These are phyloP conservation scores for Calonectria pseudoturangicola DNA, from an alignment of 2,329 filamentous ascomycete species.

Conservation along the genomic window DNA sequence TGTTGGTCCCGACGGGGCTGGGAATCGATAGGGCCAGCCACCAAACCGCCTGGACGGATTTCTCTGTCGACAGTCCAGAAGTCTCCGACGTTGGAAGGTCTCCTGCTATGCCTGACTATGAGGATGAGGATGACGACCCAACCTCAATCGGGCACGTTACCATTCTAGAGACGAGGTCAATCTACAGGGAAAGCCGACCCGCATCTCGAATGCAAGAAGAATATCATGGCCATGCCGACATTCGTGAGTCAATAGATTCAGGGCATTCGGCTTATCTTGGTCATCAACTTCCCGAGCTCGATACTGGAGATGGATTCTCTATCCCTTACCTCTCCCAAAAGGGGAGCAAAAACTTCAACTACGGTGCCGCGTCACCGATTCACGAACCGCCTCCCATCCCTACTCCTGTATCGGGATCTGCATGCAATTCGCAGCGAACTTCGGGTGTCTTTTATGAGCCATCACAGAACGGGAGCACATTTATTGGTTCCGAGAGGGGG, in stretches of 20 bases:
- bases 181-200: slow-evolving; percentile 51
- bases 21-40: slow-evolving; percentile 71
- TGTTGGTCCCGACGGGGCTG: slow-evolving; percentile 68
- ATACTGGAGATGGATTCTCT: slow-evolving; percentile 70
- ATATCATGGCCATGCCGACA: slow-evolving; percentile 45
- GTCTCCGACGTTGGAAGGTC: slow-evolving; percentile 57
- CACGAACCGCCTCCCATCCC: slow-evolving; percentile 73
- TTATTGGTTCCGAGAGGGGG: slow-evolving; percentile 65
- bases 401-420: slow-evolving; percentile 57
- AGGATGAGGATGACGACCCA: slow-evolving; percentile 52
- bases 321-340: slow-evolving; percentile 67
- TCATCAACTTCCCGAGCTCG: slow-evolving; percentile 69
- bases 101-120: slow-evolving; percentile 53
- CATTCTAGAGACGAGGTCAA: slow-evolving; percentile 57
- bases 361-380: slow-evolving; percentile 63
- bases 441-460: slow-evolving; percentile 63
- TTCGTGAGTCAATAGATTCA: slow-evolving; percentile 53
- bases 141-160: slow-evolving; percentile 58
- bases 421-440: slow-evolving; percentile 65
- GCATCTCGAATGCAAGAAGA: slow-evolving; percentile 47
- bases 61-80: slow-evolving; percentile 73
- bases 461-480: slow-evolving; percentile 62
- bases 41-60: slow-evolving; percentile 77
- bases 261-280: slow-evolving; percentile 54
- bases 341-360: slow-evolving; percentile 54